Percentiles rank a stretch among this genome's conserved stretches.
phyloP scores from a whole-genome alignment of 371 early-diverging fungal genomes.

The Mortierella polycephala region DNA sequence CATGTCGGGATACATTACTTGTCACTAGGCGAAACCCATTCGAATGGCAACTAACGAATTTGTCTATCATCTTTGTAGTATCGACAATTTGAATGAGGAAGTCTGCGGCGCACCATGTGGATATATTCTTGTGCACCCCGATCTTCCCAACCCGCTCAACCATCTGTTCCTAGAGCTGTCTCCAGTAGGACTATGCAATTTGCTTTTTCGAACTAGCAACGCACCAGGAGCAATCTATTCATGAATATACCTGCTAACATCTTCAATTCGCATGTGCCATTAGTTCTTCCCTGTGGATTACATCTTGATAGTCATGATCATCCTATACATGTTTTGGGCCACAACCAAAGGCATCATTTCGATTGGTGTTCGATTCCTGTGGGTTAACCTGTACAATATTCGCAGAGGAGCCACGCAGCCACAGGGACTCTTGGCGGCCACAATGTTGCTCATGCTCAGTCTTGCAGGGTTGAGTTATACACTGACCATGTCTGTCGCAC shows the following conservation, averaged over 20 bases:
- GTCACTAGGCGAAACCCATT: background rate
- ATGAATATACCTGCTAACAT: background rate
- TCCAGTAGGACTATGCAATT: constrained; percentile 51
- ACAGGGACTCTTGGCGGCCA: constrained; percentile 67
- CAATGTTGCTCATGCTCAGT: constrained; percentile 65
- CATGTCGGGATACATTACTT: background rate
- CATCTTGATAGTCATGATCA: constrained; percentile 68
- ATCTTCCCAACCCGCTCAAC: constrained; percentile 73
- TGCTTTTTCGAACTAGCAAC: background rate
- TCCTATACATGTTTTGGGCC: constrained; percentile 70
- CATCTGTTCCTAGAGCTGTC: constrained; percentile 65
- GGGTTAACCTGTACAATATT: constrained; percentile 68
- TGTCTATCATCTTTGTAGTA: constrained; percentile 15
- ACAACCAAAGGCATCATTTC: constrained; percentile 69
- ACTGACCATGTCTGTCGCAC: constrained; percentile 68
- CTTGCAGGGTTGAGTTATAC: constrained; percentile 70
- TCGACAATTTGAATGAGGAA: constrained; percentile 66
- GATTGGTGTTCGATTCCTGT: constrained; percentile 72
- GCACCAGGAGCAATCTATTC: background rate
- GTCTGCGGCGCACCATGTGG: constrained; percentile 76
- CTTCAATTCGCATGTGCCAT: background rate
- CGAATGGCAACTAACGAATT: background rate
- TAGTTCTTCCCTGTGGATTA: constrained; percentile 72
- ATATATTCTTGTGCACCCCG: constrained; percentile 67
- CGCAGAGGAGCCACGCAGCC: constrained; percentile 66